phyloP scores from a whole-genome alignment of 768 basidiomycete genomes.

The Chiua virens region DNA sequence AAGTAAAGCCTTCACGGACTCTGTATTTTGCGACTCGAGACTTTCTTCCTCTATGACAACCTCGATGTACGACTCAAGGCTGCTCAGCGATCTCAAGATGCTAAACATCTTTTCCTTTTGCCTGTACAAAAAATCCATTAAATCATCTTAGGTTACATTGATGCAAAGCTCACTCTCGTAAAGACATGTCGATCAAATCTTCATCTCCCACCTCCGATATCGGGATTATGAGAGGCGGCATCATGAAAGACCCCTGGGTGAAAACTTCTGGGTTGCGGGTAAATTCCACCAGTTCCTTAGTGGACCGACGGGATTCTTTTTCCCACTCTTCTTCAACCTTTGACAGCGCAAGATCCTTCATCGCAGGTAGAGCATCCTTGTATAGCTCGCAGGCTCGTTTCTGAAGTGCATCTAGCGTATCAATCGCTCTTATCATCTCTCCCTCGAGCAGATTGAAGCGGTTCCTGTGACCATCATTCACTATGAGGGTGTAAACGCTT shows the following conservation, averaged over 20 bases:
- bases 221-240: background rate
- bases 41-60: too few species aligned
- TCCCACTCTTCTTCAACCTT: background rate
- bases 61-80: conserved; percentile 3
- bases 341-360: background rate
- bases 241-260: background rate
- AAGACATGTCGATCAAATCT: conserved; percentile 16
- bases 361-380: conserved; percentile 4
- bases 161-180: conserved; percentile 7
- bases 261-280: background rate
- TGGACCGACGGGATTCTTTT: background rate
- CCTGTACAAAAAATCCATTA: background rate
- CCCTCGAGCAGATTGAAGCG: conserved; percentile 31
- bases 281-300: background rate
- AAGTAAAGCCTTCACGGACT: background rate
- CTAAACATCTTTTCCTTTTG: background rate
- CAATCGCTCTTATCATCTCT: conserved; percentile 28
- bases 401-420: conserved; percentile 19
- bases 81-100: background rate
- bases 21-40: background rate
- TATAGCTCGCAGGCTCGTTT: conserved; percentile 18
- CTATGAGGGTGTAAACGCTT: conserved; percentile 5
- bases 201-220: conserved; percentile 6
- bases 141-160: background rate
- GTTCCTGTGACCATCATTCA: conserved; percentile 30